phyloP scores from a whole-genome alignment of 805 yeast species.

The Pichia membranifaciens region DNA sequence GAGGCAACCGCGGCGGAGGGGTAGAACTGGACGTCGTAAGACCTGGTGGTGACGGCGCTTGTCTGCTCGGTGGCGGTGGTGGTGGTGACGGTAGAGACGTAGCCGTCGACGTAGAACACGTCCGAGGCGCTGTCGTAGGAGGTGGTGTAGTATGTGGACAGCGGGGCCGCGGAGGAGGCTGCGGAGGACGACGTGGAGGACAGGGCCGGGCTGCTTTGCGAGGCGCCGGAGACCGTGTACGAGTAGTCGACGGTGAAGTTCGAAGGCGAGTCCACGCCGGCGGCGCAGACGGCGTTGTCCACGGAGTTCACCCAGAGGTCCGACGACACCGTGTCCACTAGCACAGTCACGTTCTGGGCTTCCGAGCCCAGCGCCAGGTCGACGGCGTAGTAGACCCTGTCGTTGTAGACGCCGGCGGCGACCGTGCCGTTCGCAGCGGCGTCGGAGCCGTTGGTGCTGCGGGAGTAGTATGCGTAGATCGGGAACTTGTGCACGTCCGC shows the following conservation, averaged over 20 bases:
- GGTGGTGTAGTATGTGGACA: constrained; percentile 2
- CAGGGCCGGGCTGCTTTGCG: neutral
- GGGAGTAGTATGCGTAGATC: constrained; percentile 7
- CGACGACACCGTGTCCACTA: constrained; percentile 63
- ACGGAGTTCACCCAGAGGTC: constrained; percentile 53
- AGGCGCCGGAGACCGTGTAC: constrained; percentile 1
- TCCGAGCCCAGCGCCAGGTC: constrained; percentile 47
- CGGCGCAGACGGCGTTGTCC: constrained; percentile 7
- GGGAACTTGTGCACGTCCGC: constrained; percentile 9
- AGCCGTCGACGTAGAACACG: constrained; percentile 8
- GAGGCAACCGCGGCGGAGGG: constrained; percentile 8
- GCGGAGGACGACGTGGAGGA: neutral
- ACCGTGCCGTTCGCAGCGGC: constrained; percentile 2
- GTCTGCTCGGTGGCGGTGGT: neutral
- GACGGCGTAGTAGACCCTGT: constrained; percentile 37
- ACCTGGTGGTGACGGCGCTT: neutral
- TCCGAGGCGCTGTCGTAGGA: constrained; percentile 13
- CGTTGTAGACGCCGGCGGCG: constrained; percentile 12
- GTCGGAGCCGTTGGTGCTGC: neutral
- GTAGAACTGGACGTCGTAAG: constrained; percentile 9
- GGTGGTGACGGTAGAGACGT: constrained; percentile 8
- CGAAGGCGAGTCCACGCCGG: constrained; percentile 1
- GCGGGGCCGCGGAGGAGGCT: neutral
- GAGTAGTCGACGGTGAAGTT: constrained; percentile 8
- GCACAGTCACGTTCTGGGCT: constrained; percentile 42